Evolutionary conservation across 2,329 filamentous ascomycete genomes (phyloP).

Genomic region (Didymosphaeria variabile): DNA sequence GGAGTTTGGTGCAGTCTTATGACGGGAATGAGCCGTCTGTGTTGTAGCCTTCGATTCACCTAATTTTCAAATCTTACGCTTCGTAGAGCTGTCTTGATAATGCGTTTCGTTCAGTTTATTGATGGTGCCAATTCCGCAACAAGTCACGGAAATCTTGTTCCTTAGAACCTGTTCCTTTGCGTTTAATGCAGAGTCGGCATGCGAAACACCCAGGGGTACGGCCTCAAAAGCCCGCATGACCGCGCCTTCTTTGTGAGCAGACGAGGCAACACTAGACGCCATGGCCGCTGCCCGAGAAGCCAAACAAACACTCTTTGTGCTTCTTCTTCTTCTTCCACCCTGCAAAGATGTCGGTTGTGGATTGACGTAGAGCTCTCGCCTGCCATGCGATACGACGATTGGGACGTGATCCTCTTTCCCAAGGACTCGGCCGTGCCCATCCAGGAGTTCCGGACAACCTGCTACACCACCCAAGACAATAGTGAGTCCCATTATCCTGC

Average conservation of each 20-base stretch:
- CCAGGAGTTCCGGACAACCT: conserved; percentile 83
- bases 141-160: too few relatives aligned
- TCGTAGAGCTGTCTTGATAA: neutral
- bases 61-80: neutral
- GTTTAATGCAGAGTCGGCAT: neutral
- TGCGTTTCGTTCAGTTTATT: neutral
- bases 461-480: conserved; percentile 69
- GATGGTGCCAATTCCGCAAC: neutral
- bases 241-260: conserved; percentile 4
- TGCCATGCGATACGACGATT: conserved; percentile 83
- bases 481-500: conserved; percentile 27
- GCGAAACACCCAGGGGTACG: neutral
- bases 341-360: conserved; percentile 31
- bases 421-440: conserved; percentile 71
- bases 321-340: conserved; percentile 16
- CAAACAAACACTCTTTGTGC: conserved; percentile 11
- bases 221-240: neutral
- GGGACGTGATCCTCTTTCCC: conserved; percentile 86
- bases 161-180: too few relatives aligned
- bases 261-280: neutral
- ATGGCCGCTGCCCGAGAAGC: neutral
- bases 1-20: conserved; percentile 10
- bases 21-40: neutral
- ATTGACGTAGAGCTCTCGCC: conserved; percentile 26
- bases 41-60: conserved; percentile 8